Conservation (phyloP, 371 early-diverging fungal species). For the Spraguea lophii region DNA sequence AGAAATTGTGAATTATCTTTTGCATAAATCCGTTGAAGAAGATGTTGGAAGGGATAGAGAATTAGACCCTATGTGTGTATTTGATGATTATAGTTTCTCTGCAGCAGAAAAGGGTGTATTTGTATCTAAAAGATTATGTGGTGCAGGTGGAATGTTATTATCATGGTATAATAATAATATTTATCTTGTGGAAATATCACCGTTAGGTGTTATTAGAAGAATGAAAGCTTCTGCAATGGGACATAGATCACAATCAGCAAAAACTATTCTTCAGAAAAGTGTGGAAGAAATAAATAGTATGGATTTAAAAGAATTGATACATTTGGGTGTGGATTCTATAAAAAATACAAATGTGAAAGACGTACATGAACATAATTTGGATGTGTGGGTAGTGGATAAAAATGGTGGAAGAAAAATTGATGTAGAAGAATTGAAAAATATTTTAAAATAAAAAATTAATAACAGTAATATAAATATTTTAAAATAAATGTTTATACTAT, state of each 20-base stretch:
- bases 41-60: slow-evolving; percentile 22
- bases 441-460: slow-evolving; percentile 12
- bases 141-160: slow-evolving; percentile 34
- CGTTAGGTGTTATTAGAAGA: slow-evolving; percentile 24
- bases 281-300: slow-evolving; percentile 11
- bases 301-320: slow-evolving; percentile 25
- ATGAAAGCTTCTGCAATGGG: slow-evolving; percentile 40
- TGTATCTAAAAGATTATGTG: slow-evolving; percentile 29
- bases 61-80: slow-evolving; percentile 25
- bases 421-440: slow-evolving; percentile 4
- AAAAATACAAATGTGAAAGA: slow-evolving; percentile 45
- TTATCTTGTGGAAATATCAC: slow-evolving; percentile 33
- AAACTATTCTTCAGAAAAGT: slow-evolving; percentile 41
- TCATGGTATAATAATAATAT: slow-evolving; percentile 33
- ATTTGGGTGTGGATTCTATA: slow-evolving; percentile 35
- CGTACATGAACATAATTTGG: slow-evolving; percentile 29
- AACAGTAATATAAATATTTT: background rate
- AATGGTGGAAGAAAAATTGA: background rate
- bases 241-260: slow-evolving; percentile 41
- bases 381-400: slow-evolving; percentile 21
- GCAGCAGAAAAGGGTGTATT: slow-evolving; percentile 12
- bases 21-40: slow-evolving; percentile 26
- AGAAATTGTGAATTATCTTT: slow-evolving; percentile 36
- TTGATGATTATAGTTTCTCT: slow-evolving; percentile 27
- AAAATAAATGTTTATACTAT: no score